phyloP scores from a whole-genome alignment of 169 alveolate genomes.

The Plasmodium vinckei region DNA sequence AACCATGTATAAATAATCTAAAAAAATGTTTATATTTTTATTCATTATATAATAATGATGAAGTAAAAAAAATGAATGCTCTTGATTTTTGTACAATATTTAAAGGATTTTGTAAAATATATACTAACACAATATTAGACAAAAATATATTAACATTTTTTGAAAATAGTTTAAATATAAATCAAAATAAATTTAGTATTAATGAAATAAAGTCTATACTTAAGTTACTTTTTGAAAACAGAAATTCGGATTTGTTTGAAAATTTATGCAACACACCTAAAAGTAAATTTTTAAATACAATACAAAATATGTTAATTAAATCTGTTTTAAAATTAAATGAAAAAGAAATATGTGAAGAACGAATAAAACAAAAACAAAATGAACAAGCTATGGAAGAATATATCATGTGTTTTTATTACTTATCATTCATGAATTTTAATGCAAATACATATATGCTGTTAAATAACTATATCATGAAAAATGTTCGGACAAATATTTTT shows the following conservation, averaged over 20 bases:
- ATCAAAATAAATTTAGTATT: constrained; percentile 20
- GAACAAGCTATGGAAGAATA: not conserved
- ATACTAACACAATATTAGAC: constrained; percentile 16
- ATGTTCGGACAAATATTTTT: not conserved
- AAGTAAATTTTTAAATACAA: not conserved
- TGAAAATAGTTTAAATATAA: constrained; percentile 13
- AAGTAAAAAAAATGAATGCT: constrained; percentile 24
- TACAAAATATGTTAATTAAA: constrained; percentile 37
- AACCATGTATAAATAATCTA: constrained; percentile 8
- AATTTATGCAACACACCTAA: constrained; percentile 2
- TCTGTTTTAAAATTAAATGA: constrained; percentile 1
- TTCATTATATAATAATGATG: not conserved
- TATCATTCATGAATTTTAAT: constrained; percentile 42
- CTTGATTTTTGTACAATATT: constrained; percentile 43
- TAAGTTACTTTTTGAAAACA: constrained; percentile 25
- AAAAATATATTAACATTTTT: constrained; percentile 13
- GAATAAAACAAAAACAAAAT: not conserved
- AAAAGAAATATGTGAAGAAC: not conserved
- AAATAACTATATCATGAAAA: constrained; percentile 17
- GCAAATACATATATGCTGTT: not conserved
- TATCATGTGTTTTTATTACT: constrained; percentile 55
- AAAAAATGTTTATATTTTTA: constrained; percentile 34
- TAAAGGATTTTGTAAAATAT: constrained; percentile 28
- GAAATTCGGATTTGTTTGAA: constrained; percentile 6
- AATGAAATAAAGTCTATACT: constrained; percentile 34